phyloP scores from a whole-genome alignment of 805 yeast genomes.

The Geotrichum ghanense region DNA sequence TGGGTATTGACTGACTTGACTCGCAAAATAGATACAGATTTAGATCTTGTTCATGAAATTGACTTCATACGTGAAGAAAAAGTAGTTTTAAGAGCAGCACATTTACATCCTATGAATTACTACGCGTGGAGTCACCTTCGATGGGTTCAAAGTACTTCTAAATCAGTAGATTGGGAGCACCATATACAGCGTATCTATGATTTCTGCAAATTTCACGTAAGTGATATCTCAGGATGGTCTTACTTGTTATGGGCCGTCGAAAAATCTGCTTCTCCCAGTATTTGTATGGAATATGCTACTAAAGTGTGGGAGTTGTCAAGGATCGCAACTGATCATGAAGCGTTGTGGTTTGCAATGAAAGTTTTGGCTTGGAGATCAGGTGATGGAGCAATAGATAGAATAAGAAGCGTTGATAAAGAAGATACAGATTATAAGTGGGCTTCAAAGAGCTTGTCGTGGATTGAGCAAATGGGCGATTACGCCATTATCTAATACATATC shows the following conservation, averaged over 20 bases:
- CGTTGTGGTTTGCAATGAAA: constrained; percentile 13
- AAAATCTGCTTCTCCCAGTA: background rate
- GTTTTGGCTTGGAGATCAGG: background rate
- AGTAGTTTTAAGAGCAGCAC: constrained; percentile 27
- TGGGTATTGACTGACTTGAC: constrained; percentile 15
- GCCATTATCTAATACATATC: no score
- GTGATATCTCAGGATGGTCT: constrained; percentile 27
- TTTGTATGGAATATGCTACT: background rate
- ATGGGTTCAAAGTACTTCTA: constrained; percentile 13
- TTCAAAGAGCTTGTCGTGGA: no score
- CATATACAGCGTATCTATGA: constrained; percentile 10
- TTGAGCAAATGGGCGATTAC: no score
- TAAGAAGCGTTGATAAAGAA: no score
- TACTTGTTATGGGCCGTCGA: constrained; percentile 14
- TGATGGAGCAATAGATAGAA: no score
- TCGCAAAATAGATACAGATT: background rate
- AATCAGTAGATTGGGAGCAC: constrained; percentile 6
- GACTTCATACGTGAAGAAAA: background rate
- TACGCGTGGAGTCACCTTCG: constrained; percentile 36
- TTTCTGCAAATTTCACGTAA: constrained; percentile 15
- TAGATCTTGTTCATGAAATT: background rate
- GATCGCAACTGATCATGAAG: constrained; percentile 14
- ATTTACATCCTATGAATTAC: constrained; percentile 35
- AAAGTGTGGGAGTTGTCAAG: constrained; percentile 2
- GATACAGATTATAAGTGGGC: no score